Conservation (phyloP, 2,329 filamentous ascomycete species). For the Hypoxylon sp. region DNA sequence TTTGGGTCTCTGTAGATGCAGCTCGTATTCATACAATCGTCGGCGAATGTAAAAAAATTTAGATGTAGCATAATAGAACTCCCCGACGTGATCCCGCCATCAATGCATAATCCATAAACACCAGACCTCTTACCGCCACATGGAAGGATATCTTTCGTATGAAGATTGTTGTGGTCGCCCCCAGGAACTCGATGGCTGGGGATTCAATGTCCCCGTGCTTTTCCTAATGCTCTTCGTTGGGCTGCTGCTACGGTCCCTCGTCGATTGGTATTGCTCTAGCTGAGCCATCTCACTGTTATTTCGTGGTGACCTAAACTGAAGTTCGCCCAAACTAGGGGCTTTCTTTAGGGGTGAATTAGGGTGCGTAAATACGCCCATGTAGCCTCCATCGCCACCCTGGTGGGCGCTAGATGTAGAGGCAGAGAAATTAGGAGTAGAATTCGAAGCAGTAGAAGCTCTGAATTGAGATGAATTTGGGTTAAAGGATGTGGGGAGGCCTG, state of each 20-base stretch:
- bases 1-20: constrained; percentile 37
- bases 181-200: constrained; percentile 43
- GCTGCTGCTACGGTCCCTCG: constrained; percentile 50
- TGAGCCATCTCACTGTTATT: constrained; percentile 75
- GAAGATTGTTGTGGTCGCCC: constrained; percentile 45
- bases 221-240: constrained; percentile 51
- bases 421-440: constrained; percentile 38
- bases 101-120: constrained; percentile 30
- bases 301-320: constrained; percentile 65
- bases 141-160: constrained; percentile 55
- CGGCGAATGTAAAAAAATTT: constrained; percentile 44
- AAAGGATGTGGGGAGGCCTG: constrained; percentile 71
- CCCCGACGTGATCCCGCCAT: constrained; percentile 16
- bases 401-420: constrained; percentile 26
- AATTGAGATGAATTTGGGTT: constrained; percentile 47
- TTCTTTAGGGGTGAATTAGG: constrained; percentile 88
- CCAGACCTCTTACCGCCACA: constrained; percentile 50
- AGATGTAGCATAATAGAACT: constrained; percentile 12
- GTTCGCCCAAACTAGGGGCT: constrained; percentile 73
- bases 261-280: constrained; percentile 63
- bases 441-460: constrained; percentile 43
- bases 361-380: constrained; percentile 83
- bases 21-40: constrained; percentile 46
- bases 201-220: constrained; percentile 49
- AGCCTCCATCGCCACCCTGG: constrained; percentile 71